Evolutionary conservation across 352 stramenopile species (phyloP).

Genomic region (Vaucheria bursata): DNA sequence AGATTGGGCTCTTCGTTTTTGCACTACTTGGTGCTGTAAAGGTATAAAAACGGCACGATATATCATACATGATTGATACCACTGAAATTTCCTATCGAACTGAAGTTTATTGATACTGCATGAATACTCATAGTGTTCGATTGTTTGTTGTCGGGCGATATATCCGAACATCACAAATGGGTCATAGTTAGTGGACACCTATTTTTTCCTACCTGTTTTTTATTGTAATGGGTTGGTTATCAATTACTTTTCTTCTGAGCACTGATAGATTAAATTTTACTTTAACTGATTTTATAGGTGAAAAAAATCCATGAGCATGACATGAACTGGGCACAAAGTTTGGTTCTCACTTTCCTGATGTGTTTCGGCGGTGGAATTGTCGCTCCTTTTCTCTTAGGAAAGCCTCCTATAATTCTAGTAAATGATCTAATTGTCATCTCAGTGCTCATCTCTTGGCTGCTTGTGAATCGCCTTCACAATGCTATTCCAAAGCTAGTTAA

Average conservation of each 20-base stretch:
- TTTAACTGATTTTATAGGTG: constrained; percentile 8
- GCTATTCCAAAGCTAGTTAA: constrained; percentile 16
- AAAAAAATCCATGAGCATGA: constrained; percentile 19
- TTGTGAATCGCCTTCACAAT: constrained; percentile 24
- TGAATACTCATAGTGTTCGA: neutral
- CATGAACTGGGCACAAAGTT: constrained; percentile 39
- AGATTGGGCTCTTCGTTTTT: neutral
- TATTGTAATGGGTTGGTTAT: neutral
- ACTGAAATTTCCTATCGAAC: neutral
- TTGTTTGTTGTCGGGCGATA: neutral
- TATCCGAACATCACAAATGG: neutral
- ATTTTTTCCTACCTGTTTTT: neutral
- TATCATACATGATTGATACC: neutral
- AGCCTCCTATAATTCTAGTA: constrained; percentile 43
- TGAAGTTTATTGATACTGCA: neutral
- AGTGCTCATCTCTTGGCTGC: constrained; percentile 27
- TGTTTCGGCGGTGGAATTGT: constrained; percentile 43
- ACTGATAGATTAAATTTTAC: neutral
- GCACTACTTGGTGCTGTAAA: neutral
- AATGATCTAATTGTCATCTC: constrained; percentile 41
- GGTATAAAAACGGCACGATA: neutral
- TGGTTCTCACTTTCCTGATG: constrained; percentile 47
- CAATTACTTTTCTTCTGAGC: neutral
- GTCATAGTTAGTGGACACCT: neutral
- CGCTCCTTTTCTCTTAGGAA: constrained; percentile 45